Evolutionary conservation across 139 green algal species (phyloP), one percentile per base, ranked within the genome.

Genomic region (Chlorella sp.): DNA sequence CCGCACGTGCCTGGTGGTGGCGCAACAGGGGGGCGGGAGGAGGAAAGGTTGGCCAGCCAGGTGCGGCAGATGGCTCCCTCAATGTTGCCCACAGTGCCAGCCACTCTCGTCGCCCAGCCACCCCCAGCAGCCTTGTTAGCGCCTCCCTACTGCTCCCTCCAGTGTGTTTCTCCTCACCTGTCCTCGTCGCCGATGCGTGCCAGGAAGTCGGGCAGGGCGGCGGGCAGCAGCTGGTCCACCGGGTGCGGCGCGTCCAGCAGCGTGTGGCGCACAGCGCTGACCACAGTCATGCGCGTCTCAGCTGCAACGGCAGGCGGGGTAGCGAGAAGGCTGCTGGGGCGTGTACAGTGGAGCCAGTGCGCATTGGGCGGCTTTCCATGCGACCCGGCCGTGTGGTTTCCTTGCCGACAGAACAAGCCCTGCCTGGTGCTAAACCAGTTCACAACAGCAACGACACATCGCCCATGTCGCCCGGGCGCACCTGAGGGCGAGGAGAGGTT

Each of bases 191-290:
- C 62, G 41, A 97, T 92, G 25, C 93, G 80, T 28, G 57, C 39
- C 56, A 98, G 91, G 83, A 98, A 94, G 75, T 75, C 75, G 3
- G 80, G 78, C 80, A 96, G 82, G 20, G 80, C 75, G 44, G 60
- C 79, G 2, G 81, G 81, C 82, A 98, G 92, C 65, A 72, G 41
- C 0, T 85, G 87, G 51, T 98, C 95, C 25, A 98, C 89, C 41
- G 92, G 85, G 83, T 96, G 89, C 3, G 89, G 90, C 60, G 75
- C 70, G 25, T 98, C 95, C 71, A 94, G 73, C 16, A 96, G 71
- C 16, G 89, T 86, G 88, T 93, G 90, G 84, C 95, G 95, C 78
- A 96, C 83, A 0, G 95, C 91, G 1, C 90, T 92, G 7, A 95
- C 95, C 18, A 94, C 94, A 20, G 85, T 85, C 12, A 87, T 85